Evolutionary conservation across 352 stramenopile genomes (phyloP), one percentile per base, ranked within the genome.

Genomic region (Pythium plurisporium): DNA sequence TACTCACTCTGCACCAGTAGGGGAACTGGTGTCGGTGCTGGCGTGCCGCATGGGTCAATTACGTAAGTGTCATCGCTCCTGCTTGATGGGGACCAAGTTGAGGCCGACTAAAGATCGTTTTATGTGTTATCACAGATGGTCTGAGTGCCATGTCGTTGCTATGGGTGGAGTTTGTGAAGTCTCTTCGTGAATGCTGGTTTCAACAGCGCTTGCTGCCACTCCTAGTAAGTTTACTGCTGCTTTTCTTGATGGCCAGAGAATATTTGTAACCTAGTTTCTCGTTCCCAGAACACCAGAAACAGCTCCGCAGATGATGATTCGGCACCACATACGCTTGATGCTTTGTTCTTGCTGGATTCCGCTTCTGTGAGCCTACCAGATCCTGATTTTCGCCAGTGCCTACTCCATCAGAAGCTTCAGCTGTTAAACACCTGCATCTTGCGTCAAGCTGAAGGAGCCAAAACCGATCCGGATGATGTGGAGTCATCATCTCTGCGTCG

Each of bases 81-180:
- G 8, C 8, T 23, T 30, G 0, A n/a, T 37, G 11, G 19, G 0
- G 2, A 17, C 8, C 7, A 4, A 9, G 2, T 48, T 26, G 36
- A 31, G 7, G 17, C 33, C 17, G 20, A 9, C 15, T 60, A 41
- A n/a, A 61, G n/a, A 50, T 23, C 37, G 58, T 31, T 60, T 43
- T 22, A 6, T 38, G 62, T 29, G 29, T 38, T 70, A 14, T 22
- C 61, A 17, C 29, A 94, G 83, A 88, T 44, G 69, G 79, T 0
- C 68, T 94, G 14, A 85, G 86, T 43, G 77, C 75, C 3, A 89
- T 91, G 79, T 84, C 76, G 4, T 59, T 89, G 20, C 47, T 94
- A 33, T 94, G 83, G 83, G 79, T 91, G 17, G 81, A 94, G 57
- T 91, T 94, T 69, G 80, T 94, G 25, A 91, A 89, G 51, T 65